Evolutionary conservation across 2,329 filamentous ascomycete species (phyloP), one percentile per base, ranked within the genome.

Genomic region (Claviceps arundinis): DNA sequence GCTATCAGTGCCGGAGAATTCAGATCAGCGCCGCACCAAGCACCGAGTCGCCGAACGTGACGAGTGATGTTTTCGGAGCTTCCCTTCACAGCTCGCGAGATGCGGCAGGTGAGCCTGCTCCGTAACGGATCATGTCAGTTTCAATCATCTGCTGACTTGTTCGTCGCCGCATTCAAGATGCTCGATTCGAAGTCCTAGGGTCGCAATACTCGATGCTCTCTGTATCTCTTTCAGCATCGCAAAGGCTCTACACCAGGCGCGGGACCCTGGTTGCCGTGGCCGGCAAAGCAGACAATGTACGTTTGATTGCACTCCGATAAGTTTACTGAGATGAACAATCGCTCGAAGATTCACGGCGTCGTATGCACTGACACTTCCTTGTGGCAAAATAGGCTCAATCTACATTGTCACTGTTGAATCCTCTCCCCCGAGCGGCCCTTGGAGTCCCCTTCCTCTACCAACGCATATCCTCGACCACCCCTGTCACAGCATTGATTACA

Each of bases 361-460:
- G 41, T 19, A 16, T 9, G 17, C 46, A 24, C 37, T 41, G 47
- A 48, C 47, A 24, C 13, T 13, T 26, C 24, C 16, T n/a, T 7
- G 44, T 48, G 52, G 52, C 34, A 44, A 44, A 24, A 6, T 22
- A 94, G 88, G 84, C 88, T 16, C 80, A 94, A 68, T 97, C 93
- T 2, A 94, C 89, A 0, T 78, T 98, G 54, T 90, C 89, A 45
- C 69, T 96, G 50, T 80, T 97, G 52, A 85, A 89, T 55, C 93
- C 93, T 16, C 77, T 95, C 63, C 80, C 83, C 54, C 82, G 93
- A 66, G 85, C 85, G 24, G 69, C 83, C 47, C 78, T 95, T 30
- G 89, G 90, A 58, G 85, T 97, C 49, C 93, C 93, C 1, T 98
- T 98, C 69, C 77, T 98, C 55, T 97, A 97, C 71, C 91, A 97